These are phyloP conservation scores for Serpula lacrymans DNA, from an alignment of 768 basidiomycete species.

Conservation along the genomic window DNA sequence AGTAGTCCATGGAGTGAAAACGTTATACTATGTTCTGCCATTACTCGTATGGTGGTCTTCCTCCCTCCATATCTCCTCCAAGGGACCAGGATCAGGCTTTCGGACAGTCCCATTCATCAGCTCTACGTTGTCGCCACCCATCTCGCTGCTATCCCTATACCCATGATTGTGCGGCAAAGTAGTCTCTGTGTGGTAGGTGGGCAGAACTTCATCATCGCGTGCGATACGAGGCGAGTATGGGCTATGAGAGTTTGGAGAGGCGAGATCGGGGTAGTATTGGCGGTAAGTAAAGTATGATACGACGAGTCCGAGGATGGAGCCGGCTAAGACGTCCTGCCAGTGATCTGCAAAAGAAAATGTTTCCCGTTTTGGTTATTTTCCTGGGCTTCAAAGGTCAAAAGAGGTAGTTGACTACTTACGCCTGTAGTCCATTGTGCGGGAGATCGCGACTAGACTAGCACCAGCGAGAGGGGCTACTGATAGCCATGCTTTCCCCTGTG, in stretches of 20 bases:
- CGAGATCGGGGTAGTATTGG: conserved; percentile 80
- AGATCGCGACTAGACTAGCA: conserved; percentile 76
- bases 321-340: conserved; percentile 88
- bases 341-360: conserved; percentile 53
- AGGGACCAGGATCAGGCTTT: conserved; percentile 6
- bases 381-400: conserved; percentile 5
- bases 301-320: conserved; percentile 68
- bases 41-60: conserved; percentile 23
- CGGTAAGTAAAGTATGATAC: conserved; percentile 76
- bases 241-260: conserved; percentile 57
- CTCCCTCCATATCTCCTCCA: conserved; percentile 27
- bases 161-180: conserved; percentile 7
- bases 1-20: too few relatives aligned
- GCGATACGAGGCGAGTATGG: conserved; percentile 69
- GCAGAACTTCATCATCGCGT: conserved; percentile 41
- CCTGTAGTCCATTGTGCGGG: conserved; percentile 89
- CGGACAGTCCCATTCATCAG: conserved; percentile 16
- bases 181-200: conserved; percentile 24
- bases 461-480: conserved; percentile 72
- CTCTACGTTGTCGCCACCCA: conserved; percentile 22
- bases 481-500: conserved; percentile 79
- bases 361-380: conserved; percentile 1
- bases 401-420: conserved; percentile 43
- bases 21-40: conserved; percentile 12
- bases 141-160: conserved; percentile 13